Conservation (phyloP, 169 alveolate genomes). For the Perkinsus olseni region DNA sequence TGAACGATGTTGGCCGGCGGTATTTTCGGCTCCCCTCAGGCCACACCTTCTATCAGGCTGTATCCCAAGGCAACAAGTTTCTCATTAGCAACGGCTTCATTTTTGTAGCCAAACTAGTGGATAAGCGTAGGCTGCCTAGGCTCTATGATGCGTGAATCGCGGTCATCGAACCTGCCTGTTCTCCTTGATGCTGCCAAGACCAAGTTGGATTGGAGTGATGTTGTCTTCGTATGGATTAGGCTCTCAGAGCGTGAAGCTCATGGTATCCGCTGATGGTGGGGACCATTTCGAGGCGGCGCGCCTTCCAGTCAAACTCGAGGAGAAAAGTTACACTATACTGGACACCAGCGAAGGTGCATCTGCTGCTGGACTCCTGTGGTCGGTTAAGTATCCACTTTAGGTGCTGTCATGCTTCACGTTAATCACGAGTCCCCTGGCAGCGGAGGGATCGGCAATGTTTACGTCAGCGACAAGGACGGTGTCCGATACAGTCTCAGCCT, state of each 20-base stretch:
- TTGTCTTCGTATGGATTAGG: slow-evolving; percentile 1
- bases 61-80: slow-evolving; percentile 84
- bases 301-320: slow-evolving; percentile 80
- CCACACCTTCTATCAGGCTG: slow-evolving; percentile 49
- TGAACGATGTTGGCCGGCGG: background rate
- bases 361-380: background rate
- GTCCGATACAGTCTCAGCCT: slow-evolving; percentile 79
- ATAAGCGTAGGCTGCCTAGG: slow-evolving; percentile 4
- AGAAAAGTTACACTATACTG: slow-evolving; percentile 84
- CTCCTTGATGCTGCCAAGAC: background rate
- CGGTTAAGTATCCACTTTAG: background rate
- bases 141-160: too few relatives aligned
- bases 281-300: slow-evolving; percentile 61
- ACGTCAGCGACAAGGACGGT: slow-evolving; percentile 88
- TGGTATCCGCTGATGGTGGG: slow-evolving; percentile 78
- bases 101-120: slow-evolving; percentile 72
- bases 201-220: too few relatives aligned
- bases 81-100: slow-evolving; percentile 81
- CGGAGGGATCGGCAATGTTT: slow-evolving; percentile 81
- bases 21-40: background rate
- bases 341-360: slow-evolving; percentile 84
- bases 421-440: slow-evolving; percentile 79
- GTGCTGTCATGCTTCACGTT: slow-evolving; percentile 88
- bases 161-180: background rate
- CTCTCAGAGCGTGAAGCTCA: slow-evolving; percentile 77